Percentiles rank a stretch among this genome's conserved stretches.
Conservation (phyloP, 2,329 filamentous ascomycete species). For the Colletotrichum lini region DNA sequence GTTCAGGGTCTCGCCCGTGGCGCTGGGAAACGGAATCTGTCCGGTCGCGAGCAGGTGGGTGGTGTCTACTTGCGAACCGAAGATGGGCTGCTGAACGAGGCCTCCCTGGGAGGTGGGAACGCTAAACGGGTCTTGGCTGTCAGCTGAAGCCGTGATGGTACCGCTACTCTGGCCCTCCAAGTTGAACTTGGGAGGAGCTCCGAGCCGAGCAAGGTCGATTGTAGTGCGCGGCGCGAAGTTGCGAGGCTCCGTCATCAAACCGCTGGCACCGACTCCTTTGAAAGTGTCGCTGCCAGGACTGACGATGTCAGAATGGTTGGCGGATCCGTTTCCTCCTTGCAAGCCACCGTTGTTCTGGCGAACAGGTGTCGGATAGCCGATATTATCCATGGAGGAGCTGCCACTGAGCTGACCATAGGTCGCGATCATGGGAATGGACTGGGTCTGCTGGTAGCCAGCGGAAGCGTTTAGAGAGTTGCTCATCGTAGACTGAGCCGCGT, state of each 20-base stretch:
- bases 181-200: constrained; percentile 58
- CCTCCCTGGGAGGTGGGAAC: constrained; percentile 5
- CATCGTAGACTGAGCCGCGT: not conserved
- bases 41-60: constrained; percentile 27
- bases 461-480: not conserved
- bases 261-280: constrained; percentile 28
- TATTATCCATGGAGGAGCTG: constrained; percentile 32
- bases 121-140: constrained; percentile 23
- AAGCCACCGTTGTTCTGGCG: constrained; percentile 7
- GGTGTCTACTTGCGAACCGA: constrained; percentile 25
- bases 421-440: not conserved
- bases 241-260: constrained; percentile 56
- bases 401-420: constrained; percentile 21
- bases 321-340: not conserved
- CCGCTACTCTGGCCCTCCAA: constrained; percentile 31
- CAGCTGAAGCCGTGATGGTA: not conserved
- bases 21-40: constrained; percentile 1
- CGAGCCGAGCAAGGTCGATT: constrained; percentile 45
- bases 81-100: constrained; percentile 13
- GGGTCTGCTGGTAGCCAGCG: not conserved
- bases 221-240: constrained; percentile 57
- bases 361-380: constrained; percentile 13
- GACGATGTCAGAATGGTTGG: not conserved
- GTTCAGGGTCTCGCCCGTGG: constrained; percentile 10
- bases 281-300: constrained; percentile 31